Evolutionary conservation across 306 rosid genomes (phyloP).

Genomic region (Crataegus laevigata): DNA sequence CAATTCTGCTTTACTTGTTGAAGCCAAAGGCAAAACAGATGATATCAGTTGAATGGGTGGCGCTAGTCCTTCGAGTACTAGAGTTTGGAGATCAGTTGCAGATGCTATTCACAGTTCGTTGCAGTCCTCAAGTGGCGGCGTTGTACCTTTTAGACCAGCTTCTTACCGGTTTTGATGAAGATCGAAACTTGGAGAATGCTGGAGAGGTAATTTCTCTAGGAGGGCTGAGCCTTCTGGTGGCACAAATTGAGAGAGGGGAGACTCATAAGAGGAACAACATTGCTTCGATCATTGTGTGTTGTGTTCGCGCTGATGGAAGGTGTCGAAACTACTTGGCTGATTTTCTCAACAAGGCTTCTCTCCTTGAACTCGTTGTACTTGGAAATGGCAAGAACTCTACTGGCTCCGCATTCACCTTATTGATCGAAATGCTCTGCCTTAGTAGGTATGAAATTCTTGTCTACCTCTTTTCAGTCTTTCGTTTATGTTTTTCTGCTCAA

Average conservation of each 20-base stretch:
- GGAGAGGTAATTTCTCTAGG: constrained; percentile 69
- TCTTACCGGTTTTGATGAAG: constrained; percentile 78
- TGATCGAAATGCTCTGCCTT: constrained; percentile 58
- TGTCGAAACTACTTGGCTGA: constrained; percentile 61
- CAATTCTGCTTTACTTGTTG: constrained; percentile 59
- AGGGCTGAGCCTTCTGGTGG: constrained; percentile 53
- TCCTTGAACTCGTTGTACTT: constrained; percentile 61
- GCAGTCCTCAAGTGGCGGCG: constrained; percentile 67
- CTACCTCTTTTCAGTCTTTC: not conserved
- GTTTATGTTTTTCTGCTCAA: constrained; percentile 7
- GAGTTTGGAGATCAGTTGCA: constrained; percentile 76
- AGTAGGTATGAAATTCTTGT: constrained; percentile 33
- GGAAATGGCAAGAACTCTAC: constrained; percentile 30
- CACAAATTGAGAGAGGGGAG: constrained; percentile 56
- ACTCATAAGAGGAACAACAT: constrained; percentile 38
- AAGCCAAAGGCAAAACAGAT: constrained; percentile 76
- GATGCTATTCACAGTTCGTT: constrained; percentile 61
- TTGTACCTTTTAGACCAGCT: constrained; percentile 75
- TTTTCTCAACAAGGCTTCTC: constrained; percentile 38
- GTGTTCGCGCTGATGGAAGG: constrained; percentile 72
- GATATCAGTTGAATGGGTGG: constrained; percentile 75
- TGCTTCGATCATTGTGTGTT: constrained; percentile 40
- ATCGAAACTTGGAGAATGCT: constrained; percentile 71
- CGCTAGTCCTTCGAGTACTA: constrained; percentile 65
- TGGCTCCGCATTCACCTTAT: constrained; percentile 39